A percentile compares a stretch with the other conserved stretches of the same genome.
phyloP scores from a whole-genome alignment of 1,139 yeast species.

The Kazachstania sp. region DNA sequence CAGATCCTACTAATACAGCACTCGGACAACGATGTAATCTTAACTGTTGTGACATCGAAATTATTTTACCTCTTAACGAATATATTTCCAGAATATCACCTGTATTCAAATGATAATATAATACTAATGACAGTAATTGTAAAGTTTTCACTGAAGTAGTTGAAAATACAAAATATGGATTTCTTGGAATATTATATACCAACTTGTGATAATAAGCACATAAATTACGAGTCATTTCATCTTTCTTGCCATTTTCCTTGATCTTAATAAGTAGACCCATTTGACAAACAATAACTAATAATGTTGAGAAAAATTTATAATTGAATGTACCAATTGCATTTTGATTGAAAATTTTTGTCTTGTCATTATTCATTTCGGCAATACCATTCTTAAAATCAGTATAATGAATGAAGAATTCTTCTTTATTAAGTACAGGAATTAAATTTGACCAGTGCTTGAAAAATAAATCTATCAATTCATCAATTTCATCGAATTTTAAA shows the following conservation, averaged over 20 bases:
- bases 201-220: conserved; percentile 44
- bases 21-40: conserved; percentile 84
- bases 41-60: conserved; percentile 78
- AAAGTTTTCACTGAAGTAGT: conserved; percentile 60
- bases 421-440: conserved; percentile 61
- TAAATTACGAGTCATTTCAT: conserved; percentile 11
- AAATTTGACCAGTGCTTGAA: conserved; percentile 74
- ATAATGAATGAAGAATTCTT: conserved; percentile 54
- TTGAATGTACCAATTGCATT: conserved; percentile 23
- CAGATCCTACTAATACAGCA: conserved; percentile 55
- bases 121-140: conserved; percentile 59
- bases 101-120: conserved; percentile 61
- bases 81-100: conserved; percentile 72
- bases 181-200: conserved; percentile 42
- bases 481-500: conserved; percentile 20
- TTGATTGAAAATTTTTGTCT: neutral
- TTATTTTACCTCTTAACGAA: conserved; percentile 64
- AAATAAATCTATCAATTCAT: conserved; percentile 35
- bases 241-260: conserved; percentile 18
- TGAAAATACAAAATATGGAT: conserved; percentile 39
- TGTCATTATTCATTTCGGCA: neutral
- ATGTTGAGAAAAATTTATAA: conserved; percentile 44
- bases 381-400: conserved; percentile 35
- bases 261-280: conserved; percentile 41
- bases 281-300: conserved; percentile 49